phyloP scores from a whole-genome alignment of 2,329 filamentous ascomycete species.

The Aspergillus sp. region DNA sequence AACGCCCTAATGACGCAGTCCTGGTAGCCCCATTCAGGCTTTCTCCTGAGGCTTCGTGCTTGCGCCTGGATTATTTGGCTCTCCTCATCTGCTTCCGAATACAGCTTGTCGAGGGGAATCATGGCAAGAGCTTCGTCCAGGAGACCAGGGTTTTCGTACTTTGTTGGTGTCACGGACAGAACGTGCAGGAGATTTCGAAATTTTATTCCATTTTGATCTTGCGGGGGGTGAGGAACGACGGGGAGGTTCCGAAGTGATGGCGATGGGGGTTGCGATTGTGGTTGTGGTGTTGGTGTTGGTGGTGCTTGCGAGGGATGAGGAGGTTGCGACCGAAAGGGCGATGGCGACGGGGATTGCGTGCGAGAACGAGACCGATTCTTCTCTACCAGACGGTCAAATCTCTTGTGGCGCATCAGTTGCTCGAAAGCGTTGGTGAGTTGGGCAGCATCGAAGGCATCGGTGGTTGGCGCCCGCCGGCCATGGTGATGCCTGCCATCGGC shows the following conservation, averaged over 20 bases:
- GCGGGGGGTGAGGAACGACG: slow-evolving; percentile 72
- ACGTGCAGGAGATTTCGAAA: slow-evolving; percentile 82
- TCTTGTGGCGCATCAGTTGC: slow-evolving; percentile 78
- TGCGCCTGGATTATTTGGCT: slow-evolving; percentile 82
- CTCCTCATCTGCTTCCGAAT: slow-evolving; percentile 92
- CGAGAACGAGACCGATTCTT: slow-evolving; percentile 58
- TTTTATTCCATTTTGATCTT: slow-evolving; percentile 68
- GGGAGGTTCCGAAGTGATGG: slow-evolving; percentile 58
- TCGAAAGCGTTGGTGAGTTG: slow-evolving; percentile 83
- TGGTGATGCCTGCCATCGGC: slow-evolving; percentile 38
- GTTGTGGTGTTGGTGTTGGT: slow-evolving; percentile 22
- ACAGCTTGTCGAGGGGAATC: slow-evolving; percentile 87
- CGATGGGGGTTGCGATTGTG: slow-evolving; percentile 33
- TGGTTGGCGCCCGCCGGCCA: slow-evolving; percentile 28
- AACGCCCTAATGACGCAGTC: slow-evolving; percentile 91
- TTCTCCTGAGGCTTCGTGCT: slow-evolving; percentile 81
- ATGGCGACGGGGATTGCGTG: slow-evolving; percentile 55
- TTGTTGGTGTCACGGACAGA: slow-evolving; percentile 81
- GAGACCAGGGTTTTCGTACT: slow-evolving; percentile 94
- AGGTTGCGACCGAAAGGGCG: slow-evolving; percentile 21
- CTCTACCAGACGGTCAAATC: slow-evolving; percentile 78
- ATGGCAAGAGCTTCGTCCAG: slow-evolving; percentile 86
- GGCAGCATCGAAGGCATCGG: slow-evolving; percentile 66
- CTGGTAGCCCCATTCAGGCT: slow-evolving; percentile 93
- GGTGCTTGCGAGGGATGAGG: slow-evolving; percentile 37